Conservation (phyloP, 257 asterid genomes). For the Solanum sejunctum region DNA sequence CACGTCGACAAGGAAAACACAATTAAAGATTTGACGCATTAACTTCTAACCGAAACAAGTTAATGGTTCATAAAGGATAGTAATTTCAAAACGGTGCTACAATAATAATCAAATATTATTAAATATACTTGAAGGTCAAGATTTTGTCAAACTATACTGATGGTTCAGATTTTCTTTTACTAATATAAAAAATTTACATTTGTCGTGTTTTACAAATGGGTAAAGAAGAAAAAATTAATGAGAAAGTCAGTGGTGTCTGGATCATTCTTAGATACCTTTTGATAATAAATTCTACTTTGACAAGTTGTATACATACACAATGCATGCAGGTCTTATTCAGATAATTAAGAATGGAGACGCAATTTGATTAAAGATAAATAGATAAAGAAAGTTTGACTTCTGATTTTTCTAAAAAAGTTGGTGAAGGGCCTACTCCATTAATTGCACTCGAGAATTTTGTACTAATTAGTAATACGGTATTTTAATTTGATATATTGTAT, state of each 20-base stretch:
- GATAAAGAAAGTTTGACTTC: neutral
- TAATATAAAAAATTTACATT: neutral
- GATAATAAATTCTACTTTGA: neutral
- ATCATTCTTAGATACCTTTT: neutral
- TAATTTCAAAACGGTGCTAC: neutral
- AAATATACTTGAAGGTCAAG: neutral
- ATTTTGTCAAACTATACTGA: neutral
- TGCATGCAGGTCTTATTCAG: neutral
- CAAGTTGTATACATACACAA: neutral
- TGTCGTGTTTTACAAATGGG: neutral
- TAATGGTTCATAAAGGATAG: neutral
- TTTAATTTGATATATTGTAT: neutral
- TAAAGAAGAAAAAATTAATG: neutral
- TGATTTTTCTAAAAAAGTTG: constrained; percentile 1
- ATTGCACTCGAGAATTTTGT: neutral
- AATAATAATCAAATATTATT: neutral
- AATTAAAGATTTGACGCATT: neutral
- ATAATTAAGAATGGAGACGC: neutral
- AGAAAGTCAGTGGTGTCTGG: neutral
- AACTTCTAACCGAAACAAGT: neutral
- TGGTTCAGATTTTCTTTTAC: neutral
- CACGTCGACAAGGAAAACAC: neutral
- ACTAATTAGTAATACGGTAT: neutral
- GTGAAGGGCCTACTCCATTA: neutral
- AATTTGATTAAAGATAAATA: neutral